Base-by-base conservation (phyloP, 768 basidiomycete species). In the Amanita phalloides region DNA sequence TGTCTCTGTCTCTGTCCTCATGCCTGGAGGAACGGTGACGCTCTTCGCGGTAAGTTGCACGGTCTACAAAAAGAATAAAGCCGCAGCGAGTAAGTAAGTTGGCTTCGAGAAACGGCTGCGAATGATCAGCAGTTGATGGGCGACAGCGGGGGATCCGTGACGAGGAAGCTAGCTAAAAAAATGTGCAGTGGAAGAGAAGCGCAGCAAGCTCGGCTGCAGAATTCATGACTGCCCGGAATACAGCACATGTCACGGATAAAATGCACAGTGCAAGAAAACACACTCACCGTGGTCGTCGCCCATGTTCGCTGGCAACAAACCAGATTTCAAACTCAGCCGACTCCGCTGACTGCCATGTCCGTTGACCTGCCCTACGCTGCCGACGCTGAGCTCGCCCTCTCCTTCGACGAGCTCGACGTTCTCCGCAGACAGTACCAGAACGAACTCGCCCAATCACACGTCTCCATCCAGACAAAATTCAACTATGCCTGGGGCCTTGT, bases 401-500 rank as follows among this genome's bases (percentile, higher is more conserved):
- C 85, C 1, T 92, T 79, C 64, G 93, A 95, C 59, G 93, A 97
- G 67, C 76, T 96, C 26, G 86, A 92, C 69, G 92, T 97, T 3
- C 72, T 97, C 39, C 73, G 84, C 53, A 60, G 76, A 53, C 94
- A 98, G 62, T 94, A 95, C 68, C 79, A 90, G 74, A 91, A 84
- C 66, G 95, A 99, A 65, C 71, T 81, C 17, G 72, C 78, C 0
- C 84, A 91, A 56, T 76, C 81, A 46, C 92, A 95, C 66, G 78
- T 96, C 53, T 91, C 90, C 8, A 78, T 85, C 6, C 96, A 99
- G 70, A 95, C 93, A 37, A 94, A 91, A 65, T 99, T 99, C 74
- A 98, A 98, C 71, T 94, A 86, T 67, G 81, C 90, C 37, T 96
- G 95, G 95, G 95, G 95, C 2, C 74, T 95, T 30, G 90, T 98